Evolutionary conservation across 768 basidiomycete species (phyloP).

Genomic region (Pisolithus albus): DNA sequence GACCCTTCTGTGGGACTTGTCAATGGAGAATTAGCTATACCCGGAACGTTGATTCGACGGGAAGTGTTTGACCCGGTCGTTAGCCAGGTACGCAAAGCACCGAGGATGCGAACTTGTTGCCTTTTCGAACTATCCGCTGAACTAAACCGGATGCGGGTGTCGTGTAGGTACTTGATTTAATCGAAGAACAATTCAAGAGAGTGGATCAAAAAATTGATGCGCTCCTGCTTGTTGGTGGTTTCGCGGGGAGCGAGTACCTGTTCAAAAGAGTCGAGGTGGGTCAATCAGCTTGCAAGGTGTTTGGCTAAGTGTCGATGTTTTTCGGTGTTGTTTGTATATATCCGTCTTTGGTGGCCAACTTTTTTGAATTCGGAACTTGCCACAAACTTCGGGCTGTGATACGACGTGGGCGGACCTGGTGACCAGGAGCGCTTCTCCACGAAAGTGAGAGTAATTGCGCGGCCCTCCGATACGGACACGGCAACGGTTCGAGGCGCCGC

Average conservation of each 20-base stretch:
- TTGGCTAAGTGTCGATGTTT: not conserved
- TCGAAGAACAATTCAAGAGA: conserved; percentile 67
- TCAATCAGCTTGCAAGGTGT: conserved; percentile 3
- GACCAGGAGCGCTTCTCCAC: conserved; percentile 59
- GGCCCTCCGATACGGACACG: conserved; percentile 83
- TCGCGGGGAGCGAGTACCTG: conserved; percentile 80
- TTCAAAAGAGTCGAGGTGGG: conserved; percentile 70
- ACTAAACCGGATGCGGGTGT: conserved; percentile 3
- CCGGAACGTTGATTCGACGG: conserved; percentile 68
- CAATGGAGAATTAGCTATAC: conserved; percentile 79
- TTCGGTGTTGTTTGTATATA: too few relatives aligned
- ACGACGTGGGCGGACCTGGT: conserved; percentile 7
- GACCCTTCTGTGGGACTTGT: conserved; percentile 74
- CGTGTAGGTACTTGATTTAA: conserved; percentile 63
- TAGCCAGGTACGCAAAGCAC: conserved; percentile 46
- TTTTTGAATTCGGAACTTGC: too few relatives aligned
- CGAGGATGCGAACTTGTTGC: conserved; percentile 6
- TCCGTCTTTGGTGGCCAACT: too few relatives aligned
- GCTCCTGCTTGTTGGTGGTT: conserved; percentile 84
- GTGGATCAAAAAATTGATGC: conserved; percentile 73
- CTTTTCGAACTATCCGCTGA: not conserved
- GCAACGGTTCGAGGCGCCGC: conserved; percentile 87
- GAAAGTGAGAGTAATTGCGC: conserved; percentile 67
- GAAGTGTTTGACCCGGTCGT: conserved; percentile 90
- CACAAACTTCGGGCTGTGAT: not conserved